Conservation (phyloP, 2,329 filamentous ascomycete species). For the Aspergillus sp. region DNA sequence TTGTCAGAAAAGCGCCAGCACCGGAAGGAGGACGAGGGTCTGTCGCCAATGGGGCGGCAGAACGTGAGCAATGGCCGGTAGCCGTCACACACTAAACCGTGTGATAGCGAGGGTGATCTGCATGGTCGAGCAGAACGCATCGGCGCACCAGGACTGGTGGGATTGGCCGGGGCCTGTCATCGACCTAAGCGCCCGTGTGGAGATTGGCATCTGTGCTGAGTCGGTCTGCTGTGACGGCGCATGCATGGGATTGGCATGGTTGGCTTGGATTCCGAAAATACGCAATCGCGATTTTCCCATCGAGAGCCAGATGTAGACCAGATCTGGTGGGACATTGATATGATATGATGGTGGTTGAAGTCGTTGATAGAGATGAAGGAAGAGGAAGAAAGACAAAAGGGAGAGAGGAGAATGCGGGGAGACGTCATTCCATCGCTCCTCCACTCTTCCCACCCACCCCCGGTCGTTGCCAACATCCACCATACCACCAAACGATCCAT, state of each 20-base stretch:
- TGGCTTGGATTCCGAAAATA: not conserved
- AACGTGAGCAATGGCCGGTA: slow-evolving; percentile 19
- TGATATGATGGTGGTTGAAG: not conserved
- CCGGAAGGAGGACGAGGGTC: slow-evolving; percentile 17
- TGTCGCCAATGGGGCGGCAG: slow-evolving; percentile 29
- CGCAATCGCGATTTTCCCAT: not conserved
- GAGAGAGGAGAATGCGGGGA: not conserved
- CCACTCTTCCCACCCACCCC: not conserved
- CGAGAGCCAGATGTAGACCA: not conserved
- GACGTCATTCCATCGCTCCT: not conserved
- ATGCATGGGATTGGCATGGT: slow-evolving; percentile 1
- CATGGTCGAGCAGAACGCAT: slow-evolving; percentile 21
- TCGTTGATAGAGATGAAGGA: not conserved
- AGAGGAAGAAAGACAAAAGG: not conserved
- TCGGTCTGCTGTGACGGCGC: slow-evolving; percentile 4
- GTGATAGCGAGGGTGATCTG: slow-evolving; percentile 33
- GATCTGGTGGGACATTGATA: not conserved
- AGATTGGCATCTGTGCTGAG: not conserved
- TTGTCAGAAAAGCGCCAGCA: slow-evolving; percentile 34
- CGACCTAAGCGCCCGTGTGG: slow-evolving; percentile 6
- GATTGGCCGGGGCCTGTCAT: not conserved
- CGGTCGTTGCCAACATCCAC: not conserved
- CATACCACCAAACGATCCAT: not conserved
- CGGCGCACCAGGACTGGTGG: not conserved
- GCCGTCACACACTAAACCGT: slow-evolving; percentile 36